Evolutionary conservation across 2,329 filamentous ascomycete species (phyloP).

Genomic region (Claviceps sp.): DNA sequence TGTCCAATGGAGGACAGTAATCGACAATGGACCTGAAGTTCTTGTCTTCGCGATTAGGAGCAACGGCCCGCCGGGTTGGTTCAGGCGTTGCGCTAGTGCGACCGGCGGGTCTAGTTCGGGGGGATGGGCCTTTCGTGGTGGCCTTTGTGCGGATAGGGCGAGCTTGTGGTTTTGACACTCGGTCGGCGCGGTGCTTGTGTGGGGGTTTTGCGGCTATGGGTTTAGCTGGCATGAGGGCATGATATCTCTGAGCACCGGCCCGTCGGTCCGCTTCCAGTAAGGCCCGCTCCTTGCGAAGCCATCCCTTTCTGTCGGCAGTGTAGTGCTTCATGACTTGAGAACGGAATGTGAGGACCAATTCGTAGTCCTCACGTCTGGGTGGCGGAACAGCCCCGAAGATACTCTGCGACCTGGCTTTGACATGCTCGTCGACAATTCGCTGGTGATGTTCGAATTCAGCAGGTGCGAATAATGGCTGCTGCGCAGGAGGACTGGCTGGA

Average conservation of each 20-base stretch:
- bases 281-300: conserved; percentile 37
- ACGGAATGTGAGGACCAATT: conserved; percentile 37
- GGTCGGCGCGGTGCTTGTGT: conserved; percentile 18
- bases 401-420: conserved; percentile 27
- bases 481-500: conserved; percentile 27
- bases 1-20: conserved; percentile 55
- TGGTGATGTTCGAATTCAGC: conserved; percentile 27
- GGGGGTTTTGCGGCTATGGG: conserved; percentile 16
- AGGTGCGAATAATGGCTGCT: conserved; percentile 35
- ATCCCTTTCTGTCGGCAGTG: conserved; percentile 28
- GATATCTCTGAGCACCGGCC: conserved; percentile 24
- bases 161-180: conserved; percentile 22
- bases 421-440: conserved; percentile 36
- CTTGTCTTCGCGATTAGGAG: conserved; percentile 66
- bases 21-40: conserved; percentile 62
- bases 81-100: conserved; percentile 35
- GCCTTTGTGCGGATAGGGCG: conserved; percentile 10
- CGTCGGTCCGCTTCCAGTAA: conserved; percentile 34
- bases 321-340: conserved; percentile 37
- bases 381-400: conserved; percentile 31
- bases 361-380: conserved; percentile 39
- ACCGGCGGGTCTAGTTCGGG: conserved; percentile 16
- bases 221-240: conserved; percentile 31
- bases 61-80: conserved; percentile 36
- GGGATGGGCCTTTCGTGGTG: conserved; percentile 4